Conservation (phyloP, 2,329 filamentous ascomycete genomes). For the Davidsoniella eucalypti region DNA sequence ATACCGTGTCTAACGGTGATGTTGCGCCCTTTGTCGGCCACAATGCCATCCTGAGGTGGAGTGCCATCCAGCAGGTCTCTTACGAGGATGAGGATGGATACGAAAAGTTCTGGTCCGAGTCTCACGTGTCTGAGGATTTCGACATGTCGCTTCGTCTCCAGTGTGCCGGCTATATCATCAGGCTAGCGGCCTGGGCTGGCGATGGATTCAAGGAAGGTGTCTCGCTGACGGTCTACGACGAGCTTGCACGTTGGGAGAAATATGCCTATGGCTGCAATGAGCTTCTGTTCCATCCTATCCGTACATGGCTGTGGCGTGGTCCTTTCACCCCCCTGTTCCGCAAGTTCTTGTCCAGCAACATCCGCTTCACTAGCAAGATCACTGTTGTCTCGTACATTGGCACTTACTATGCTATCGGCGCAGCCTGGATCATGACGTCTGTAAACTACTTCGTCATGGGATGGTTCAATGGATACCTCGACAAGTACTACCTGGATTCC, state of each 20-base stretch:
- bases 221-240: conserved; percentile 70
- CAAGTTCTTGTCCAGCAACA: conserved; percentile 54
- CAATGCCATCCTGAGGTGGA: conserved; percentile 62
- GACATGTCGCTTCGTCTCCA: conserved; percentile 68
- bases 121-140: conserved; percentile 66
- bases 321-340: conserved; percentile 69
- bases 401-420: conserved; percentile 65
- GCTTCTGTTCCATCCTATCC: conserved; percentile 62
- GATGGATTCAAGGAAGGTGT: conserved; percentile 74
- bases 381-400: conserved; percentile 64
- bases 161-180: conserved; percentile 54
- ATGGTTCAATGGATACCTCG: conserved; percentile 58
- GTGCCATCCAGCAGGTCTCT: conserved; percentile 55
- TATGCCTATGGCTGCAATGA: conserved; percentile 76
- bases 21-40: conserved; percentile 70
- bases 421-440: conserved; percentile 57
- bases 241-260: conserved; percentile 73
- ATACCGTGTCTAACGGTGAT: conserved; percentile 61
- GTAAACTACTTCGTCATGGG: conserved; percentile 62
- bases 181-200: conserved; percentile 55
- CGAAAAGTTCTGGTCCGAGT: conserved; percentile 71
- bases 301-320: conserved; percentile 54
- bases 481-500: conserved; percentile 65
- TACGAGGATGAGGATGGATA: conserved; percentile 54
- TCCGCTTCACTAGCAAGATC: conserved; percentile 59